Conservation (phyloP, 2,329 filamentous ascomycete species). For the Sphaerostilbella broomeana region DNA sequence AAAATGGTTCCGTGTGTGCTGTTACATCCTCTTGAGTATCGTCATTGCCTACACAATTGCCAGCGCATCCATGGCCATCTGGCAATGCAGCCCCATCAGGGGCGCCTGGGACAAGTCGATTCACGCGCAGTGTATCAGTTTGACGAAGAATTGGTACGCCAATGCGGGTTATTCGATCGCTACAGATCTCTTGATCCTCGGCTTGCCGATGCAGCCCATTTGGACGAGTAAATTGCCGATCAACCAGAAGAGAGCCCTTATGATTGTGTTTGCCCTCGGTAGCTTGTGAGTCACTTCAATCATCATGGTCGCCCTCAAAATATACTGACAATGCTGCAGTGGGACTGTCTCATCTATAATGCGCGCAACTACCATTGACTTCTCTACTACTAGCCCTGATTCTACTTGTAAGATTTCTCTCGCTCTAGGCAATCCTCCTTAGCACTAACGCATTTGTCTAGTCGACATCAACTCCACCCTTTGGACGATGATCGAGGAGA, state of each 20-base stretch:
- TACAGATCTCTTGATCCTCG: slow-evolving; percentile 40
- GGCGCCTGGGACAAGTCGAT: slow-evolving; percentile 40
- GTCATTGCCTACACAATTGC: slow-evolving; percentile 40
- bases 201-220: slow-evolving; percentile 41
- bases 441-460: slow-evolving; percentile 5
- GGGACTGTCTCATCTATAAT: slow-evolving; percentile 37
- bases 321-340: slow-evolving; percentile 14
- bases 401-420: slow-evolving; percentile 25
- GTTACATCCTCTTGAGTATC: slow-evolving; percentile 34
- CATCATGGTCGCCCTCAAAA: neutral
- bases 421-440: neutral
- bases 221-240: slow-evolving; percentile 37
- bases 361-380: slow-evolving; percentile 33
- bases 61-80: slow-evolving; percentile 39
- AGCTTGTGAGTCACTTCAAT: slow-evolving; percentile 29
- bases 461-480: slow-evolving; percentile 32
- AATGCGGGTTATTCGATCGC: slow-evolving; percentile 42
- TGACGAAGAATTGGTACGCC: slow-evolving; percentile 42
- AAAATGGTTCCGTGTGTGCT: slow-evolving; percentile 38
- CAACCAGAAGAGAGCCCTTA: slow-evolving; percentile 35
- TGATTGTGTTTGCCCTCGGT: slow-evolving; percentile 37
- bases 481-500: slow-evolving; percentile 35
- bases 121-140: slow-evolving; percentile 37
- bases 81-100: slow-evolving; percentile 43
- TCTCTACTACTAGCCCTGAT: slow-evolving; percentile 33